Evolutionary conservation across 805 yeast species (phyloP).

Genomic region (Yamadazyma akitaensis): DNA sequence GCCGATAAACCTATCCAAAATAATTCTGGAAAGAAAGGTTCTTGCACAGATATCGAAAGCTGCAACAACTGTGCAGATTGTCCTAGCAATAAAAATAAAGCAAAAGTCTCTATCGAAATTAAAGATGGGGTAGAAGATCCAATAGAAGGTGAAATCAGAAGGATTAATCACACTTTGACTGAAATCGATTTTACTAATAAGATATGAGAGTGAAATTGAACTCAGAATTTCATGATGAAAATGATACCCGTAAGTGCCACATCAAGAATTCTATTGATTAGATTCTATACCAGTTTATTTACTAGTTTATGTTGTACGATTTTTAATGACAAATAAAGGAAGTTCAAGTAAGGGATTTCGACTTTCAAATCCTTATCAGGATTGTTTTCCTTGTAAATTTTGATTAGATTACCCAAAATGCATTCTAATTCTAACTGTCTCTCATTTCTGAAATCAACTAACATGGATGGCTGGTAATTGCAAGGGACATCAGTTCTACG

Average conservation of each 20-base stretch:
- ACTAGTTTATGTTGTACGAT: constrained; percentile 15
- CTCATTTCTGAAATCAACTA: constrained; percentile 61
- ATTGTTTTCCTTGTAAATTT: constrained; percentile 17
- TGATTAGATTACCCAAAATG: constrained; percentile 59
- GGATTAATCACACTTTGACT: not conserved
- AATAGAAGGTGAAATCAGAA: constrained; percentile 1
- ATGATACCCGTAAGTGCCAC: too few relatives aligned
- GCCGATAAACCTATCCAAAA: not conserved
- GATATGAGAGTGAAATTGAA: not conserved
- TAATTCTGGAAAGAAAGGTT: constrained; percentile 15
- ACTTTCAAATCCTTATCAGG: constrained; percentile 10
- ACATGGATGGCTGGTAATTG: constrained; percentile 70
- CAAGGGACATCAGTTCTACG: constrained; percentile 45
- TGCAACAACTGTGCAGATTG: constrained; percentile 33
- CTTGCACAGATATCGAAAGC: constrained; percentile 18
- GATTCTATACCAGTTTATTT: not conserved
- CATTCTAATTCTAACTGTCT: constrained; percentile 71
- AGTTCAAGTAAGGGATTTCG: constrained; percentile 20
- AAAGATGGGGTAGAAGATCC: not conserved
- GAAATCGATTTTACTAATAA: constrained; percentile 11
- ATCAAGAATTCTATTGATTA: not conserved
- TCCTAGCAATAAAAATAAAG: constrained; percentile 16
- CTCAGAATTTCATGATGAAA: not conserved
- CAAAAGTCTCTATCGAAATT: constrained; percentile 13
- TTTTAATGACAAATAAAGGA: constrained; percentile 21